Conservation (phyloP, 306 rosid genomes). For the Acacia acuminata region DNA sequence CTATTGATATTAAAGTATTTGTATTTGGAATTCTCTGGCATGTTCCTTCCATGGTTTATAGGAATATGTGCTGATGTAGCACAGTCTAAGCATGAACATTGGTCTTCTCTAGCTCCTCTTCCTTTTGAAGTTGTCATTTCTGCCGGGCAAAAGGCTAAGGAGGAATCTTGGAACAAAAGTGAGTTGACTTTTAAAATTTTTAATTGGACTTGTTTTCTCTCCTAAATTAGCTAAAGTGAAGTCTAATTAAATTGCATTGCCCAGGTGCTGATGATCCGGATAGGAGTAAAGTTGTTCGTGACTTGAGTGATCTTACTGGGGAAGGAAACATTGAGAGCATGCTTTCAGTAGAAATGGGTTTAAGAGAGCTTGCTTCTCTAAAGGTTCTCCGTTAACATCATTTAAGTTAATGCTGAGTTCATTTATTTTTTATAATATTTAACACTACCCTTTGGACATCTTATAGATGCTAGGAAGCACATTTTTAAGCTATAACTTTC, state of each 20-base stretch:
- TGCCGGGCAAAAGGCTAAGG: constrained; percentile 99
- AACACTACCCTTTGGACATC: constrained; percentile 4
- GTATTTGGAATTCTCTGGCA: constrained; percentile 12
- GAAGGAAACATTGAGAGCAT: constrained; percentile 83
- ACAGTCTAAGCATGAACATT: constrained; percentile 65
- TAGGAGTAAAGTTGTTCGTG: constrained; percentile 53
- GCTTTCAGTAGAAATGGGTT: constrained; percentile 83
- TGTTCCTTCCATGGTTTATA: constrained; percentile 43
- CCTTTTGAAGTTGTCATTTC: constrained; percentile 78
- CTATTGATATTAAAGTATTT: constrained; percentile 1
- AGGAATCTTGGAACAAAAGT: constrained; percentile 78
- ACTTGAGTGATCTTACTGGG: constrained; percentile 67
- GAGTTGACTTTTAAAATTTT: constrained; percentile 14
- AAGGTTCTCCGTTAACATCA: constrained; percentile 45
- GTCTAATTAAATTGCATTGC: constrained; percentile 21
- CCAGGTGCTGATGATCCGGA: constrained; percentile 56
- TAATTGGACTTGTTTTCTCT: background rate
- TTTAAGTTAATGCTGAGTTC: background rate
- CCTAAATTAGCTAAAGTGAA: constrained; percentile 10
- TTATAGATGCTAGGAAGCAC: constrained; percentile 14
- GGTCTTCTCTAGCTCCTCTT: constrained; percentile 86
- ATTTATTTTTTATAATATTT: background rate
- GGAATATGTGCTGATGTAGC: constrained; percentile 84
- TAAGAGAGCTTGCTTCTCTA: constrained; percentile 63
- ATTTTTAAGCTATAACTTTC: background rate